Percentiles rank a stretch among this genome's conserved stretches.
Evolutionary conservation across 129 eudicot species (phyloP).

Genomic region (Deinandra increscens): DNA sequence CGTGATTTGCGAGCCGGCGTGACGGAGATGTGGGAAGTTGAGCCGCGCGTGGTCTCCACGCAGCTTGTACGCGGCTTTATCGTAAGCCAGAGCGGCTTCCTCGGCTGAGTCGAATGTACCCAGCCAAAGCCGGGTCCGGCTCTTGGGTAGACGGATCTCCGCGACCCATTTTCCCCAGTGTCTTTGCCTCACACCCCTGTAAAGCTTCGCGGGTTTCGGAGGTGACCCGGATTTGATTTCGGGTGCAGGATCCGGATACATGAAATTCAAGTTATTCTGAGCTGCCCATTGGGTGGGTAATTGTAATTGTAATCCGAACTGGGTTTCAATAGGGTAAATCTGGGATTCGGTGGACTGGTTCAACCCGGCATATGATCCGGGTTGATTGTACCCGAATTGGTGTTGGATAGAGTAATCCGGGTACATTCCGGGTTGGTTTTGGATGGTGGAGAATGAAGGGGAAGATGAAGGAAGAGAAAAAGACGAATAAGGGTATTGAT

Average conservation of each 20-base stretch:
- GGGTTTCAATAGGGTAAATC: conserved; percentile 35
- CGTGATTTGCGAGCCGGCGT: conserved; percentile 18
- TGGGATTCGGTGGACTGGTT: conserved; percentile 13
- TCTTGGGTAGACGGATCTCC: conserved; percentile 76
- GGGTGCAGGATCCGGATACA: conserved; percentile 43
- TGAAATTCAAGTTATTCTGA: conserved; percentile 32
- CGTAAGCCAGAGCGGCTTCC: conserved; percentile 88
- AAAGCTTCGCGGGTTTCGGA: conserved; percentile 60
- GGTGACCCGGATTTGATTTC: conserved; percentile 42
- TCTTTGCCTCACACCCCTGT: conserved; percentile 86
- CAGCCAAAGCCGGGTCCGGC: conserved; percentile 76
- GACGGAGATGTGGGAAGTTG: conserved; percentile 63
- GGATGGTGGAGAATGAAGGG: conserved; percentile 8
- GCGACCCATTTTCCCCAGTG: conserved; percentile 99
- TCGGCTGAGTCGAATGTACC: conserved; percentile 85
- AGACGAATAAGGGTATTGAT: conserved; percentile 30
- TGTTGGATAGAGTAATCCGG: background rate
- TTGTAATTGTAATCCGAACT: conserved; percentile 9
- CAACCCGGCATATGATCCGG: conserved; percentile 37
- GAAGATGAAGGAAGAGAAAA: conserved; percentile 10
- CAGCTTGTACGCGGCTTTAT: conserved; percentile 70
- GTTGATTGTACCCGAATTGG: conserved; percentile 29
- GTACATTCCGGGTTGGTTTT: conserved; percentile 37
- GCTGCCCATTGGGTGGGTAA: conserved; percentile 29
- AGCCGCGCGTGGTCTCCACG: conserved; percentile 74